These are phyloP conservation scores for Colletotrichum tanaceti DNA, from an alignment of 2,329 filamentous ascomycete genomes.

Conservation along the genomic window DNA sequence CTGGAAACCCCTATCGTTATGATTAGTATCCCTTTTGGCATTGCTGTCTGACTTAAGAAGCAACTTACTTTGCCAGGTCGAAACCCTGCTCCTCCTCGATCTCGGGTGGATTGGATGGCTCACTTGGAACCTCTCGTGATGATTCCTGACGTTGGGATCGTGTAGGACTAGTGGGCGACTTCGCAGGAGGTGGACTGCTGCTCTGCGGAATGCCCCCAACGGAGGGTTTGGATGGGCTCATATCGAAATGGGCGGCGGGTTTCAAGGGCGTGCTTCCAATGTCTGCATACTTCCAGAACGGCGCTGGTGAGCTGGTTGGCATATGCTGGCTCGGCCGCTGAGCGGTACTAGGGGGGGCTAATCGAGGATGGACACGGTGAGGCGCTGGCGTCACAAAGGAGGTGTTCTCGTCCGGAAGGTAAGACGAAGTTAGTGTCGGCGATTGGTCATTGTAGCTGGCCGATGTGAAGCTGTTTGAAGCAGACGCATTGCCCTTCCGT, in stretches of 20 bases:
- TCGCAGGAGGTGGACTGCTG: slow-evolving; percentile 68
- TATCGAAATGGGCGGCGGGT: slow-evolving; percentile 61
- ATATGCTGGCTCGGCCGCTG: slow-evolving; percentile 87
- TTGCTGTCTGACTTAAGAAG: neutral
- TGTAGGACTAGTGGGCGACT: slow-evolving; percentile 66
- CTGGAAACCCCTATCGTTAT: slow-evolving; percentile 67
- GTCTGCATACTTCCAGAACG: slow-evolving; percentile 89
- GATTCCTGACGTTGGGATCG: slow-evolving; percentile 43
- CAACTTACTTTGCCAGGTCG: slow-evolving; percentile 67
- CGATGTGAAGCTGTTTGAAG: slow-evolving; percentile 59
- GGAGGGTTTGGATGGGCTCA: slow-evolving; percentile 67
- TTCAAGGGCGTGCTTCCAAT: slow-evolving; percentile 78
- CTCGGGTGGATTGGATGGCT: slow-evolving; percentile 44
- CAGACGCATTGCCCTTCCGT: slow-evolving; percentile 59
- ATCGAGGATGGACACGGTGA: slow-evolving; percentile 76
- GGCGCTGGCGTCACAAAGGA: slow-evolving; percentile 80
- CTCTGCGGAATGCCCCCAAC: slow-evolving; percentile 59
- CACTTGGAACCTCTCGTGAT: slow-evolving; percentile 39
- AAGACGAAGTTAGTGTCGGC: slow-evolving; percentile 71
- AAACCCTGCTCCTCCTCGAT: slow-evolving; percentile 66
- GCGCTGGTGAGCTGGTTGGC: slow-evolving; percentile 85
- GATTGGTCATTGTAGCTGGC: slow-evolving; percentile 68
- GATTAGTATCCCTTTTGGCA: slow-evolving; percentile 44
- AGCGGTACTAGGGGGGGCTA: slow-evolving; percentile 83
- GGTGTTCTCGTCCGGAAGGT: slow-evolving; percentile 68